A percentile compares a stretch with the other conserved stretches of the same genome.
These are phyloP conservation scores for Podochytrium sp. DNA, from an alignment of 192 early-diverging fungal species.

Conservation along the genomic window DNA sequence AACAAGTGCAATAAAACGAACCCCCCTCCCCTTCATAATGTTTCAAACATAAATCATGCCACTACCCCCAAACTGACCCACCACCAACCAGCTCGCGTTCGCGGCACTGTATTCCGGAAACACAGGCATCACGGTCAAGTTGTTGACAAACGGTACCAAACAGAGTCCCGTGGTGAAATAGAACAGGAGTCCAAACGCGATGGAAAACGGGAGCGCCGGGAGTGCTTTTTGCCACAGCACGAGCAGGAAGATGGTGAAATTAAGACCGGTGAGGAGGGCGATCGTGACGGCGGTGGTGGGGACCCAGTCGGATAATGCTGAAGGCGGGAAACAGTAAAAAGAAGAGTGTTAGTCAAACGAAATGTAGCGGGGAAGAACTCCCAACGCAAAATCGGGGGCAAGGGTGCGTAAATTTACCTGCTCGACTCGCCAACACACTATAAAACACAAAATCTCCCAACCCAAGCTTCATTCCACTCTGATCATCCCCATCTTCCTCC, in stretches of 20 bases:
- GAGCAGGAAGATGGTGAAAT: conserved; percentile 85
- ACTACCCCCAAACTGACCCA: conserved; percentile 40
- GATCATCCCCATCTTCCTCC: conserved; percentile 36
- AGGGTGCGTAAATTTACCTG: conserved; percentile 69
- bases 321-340: not conserved
- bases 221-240: conserved; percentile 81
- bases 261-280: conserved; percentile 82
- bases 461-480: conserved; percentile 80
- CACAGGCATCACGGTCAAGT: conserved; percentile 18
- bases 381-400: no score
- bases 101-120: conserved; percentile 3
- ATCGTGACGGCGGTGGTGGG: conserved; percentile 77
- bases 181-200: conserved; percentile 83
- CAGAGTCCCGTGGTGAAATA: conserved; percentile 66
- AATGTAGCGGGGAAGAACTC: not conserved
- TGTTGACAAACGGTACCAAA: conserved; percentile 47
- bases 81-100: conserved; percentile 40
- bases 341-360: not conserved
- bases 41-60: conserved; percentile 44
- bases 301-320: conserved; percentile 79
- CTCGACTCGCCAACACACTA: conserved; percentile 76
- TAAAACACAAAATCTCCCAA: conserved; percentile 93
- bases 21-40: not conserved
- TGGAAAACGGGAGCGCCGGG: conserved; percentile 85
- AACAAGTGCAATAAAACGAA: not conserved